Percentiles rank a stretch among this genome's conserved stretches.
phyloP scores from a whole-genome alignment of 2,329 filamentous ascomycete genomes.

The Aspergillus arachidicola region DNA sequence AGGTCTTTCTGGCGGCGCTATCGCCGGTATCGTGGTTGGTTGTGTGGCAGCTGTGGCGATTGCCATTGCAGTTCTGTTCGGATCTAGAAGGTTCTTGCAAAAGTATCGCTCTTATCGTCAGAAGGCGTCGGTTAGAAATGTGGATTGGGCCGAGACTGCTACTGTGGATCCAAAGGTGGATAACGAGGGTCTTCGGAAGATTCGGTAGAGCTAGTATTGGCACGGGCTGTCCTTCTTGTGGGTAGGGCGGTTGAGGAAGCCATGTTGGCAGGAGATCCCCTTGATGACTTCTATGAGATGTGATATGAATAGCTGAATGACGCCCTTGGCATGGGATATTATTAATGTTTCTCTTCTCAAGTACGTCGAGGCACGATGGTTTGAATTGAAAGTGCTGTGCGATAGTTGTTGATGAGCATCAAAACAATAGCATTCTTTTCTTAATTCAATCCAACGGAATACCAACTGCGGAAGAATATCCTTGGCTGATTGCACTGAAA shows the following conservation, averaged over 20 bases:
- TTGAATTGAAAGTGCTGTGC: neutral
- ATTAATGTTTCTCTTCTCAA: neutral
- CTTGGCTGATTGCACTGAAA: no score
- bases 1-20: conserved; percentile 44
- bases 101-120: conserved; percentile 16
- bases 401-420: neutral
- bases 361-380: neutral
- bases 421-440: neutral
- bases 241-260: neutral
- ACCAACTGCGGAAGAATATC: neutral
- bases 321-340: neutral
- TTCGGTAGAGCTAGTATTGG: neutral
- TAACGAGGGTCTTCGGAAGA: conserved; percentile 8
- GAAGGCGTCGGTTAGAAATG: conserved; percentile 17
- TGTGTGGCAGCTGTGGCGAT: conserved; percentile 24
- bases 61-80: conserved; percentile 21
- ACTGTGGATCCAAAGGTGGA: conserved; percentile 6
- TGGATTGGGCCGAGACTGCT: conserved; percentile 13
- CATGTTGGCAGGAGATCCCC: neutral
- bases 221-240: neutral
- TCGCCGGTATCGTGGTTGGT: conserved; percentile 47
- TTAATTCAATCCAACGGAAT: neutral
- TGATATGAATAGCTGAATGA: neutral
- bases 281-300: neutral
- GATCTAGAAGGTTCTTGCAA: conserved; percentile 17